Evolutionary conservation across 352 stramenopile genomes (phyloP).

Genomic region (Sclerospora graminicola): DNA sequence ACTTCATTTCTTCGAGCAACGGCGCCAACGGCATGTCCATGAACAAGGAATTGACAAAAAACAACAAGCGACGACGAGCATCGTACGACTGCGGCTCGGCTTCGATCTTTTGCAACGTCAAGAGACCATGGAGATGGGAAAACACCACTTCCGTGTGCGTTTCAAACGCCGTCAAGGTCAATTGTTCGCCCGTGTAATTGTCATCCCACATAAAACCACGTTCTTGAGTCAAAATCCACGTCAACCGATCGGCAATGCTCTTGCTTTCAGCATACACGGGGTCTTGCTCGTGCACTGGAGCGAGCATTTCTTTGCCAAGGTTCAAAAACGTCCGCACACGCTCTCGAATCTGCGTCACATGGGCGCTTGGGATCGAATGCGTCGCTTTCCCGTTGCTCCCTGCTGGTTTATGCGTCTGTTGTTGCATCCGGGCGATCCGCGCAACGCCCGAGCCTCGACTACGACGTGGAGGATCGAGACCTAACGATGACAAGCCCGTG

Average conservation of each 20-base stretch:
- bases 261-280: slow-evolving; percentile 78
- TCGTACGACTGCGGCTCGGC: slow-evolving; percentile 96
- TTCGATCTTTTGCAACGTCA: slow-evolving; percentile 95
- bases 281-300: slow-evolving; percentile 64
- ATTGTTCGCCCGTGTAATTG: slow-evolving; percentile 92
- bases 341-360: slow-evolving; percentile 90
- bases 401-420: slow-evolving; percentile 60
- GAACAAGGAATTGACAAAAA: slow-evolving; percentile 99
- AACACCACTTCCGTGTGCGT: slow-evolving; percentile 69
- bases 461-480: slow-evolving; percentile 58
- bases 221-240: slow-evolving; percentile 93
- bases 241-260: slow-evolving; percentile 91
- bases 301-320: slow-evolving; percentile 83
- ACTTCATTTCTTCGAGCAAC: slow-evolving; percentile 96
- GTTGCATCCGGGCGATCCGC: slow-evolving; percentile 68
- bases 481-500: slow-evolving; percentile 68
- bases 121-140: slow-evolving; percentile 88
- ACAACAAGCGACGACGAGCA: slow-evolving; percentile 91
- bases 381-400: slow-evolving; percentile 38
- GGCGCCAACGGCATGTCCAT: slow-evolving; percentile 98
- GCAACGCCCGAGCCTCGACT: slow-evolving; percentile 75
- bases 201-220: slow-evolving; percentile 98
- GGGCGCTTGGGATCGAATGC: slow-evolving; percentile 66
- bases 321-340: slow-evolving; percentile 92
- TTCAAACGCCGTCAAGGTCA: slow-evolving; percentile 85